Evolutionary conservation across 352 stramenopile genomes (phyloP), one percentile per base, ranked within the genome.

Genomic region (Globisporangium cystogenes): DNA sequence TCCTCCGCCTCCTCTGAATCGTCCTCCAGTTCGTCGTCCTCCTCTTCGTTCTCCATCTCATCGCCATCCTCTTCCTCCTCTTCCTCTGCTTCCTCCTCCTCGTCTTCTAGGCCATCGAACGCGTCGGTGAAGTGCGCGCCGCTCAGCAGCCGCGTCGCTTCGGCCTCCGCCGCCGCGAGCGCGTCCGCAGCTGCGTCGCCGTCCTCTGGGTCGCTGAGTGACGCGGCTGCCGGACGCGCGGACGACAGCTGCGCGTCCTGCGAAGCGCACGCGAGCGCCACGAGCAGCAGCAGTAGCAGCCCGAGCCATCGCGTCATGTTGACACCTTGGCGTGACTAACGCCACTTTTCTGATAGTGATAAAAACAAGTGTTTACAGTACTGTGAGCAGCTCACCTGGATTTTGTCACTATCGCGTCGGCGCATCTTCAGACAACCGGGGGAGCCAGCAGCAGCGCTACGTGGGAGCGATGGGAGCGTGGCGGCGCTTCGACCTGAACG

Each of bases 401-500:
- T 39, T 11, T 39, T 39, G 18, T 41, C 55, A 58, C 37, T 29
- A 29, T 29, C 20, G 20, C 48, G 21, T 65, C 53, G 52, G 59
- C 26, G 33, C 12, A 39, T 3, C 33, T 36, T 36, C 31, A 12
- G 31, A 36, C n/a, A n/a, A n/a, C n/a, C 45, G 49, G 26, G n/a
- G 33, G 20, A 52, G 11, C 26, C 3, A 57, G 7, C 31, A 41
- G 14, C 12, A 44, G 24, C 20, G n/a, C 4, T n/a, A 53, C 12
- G 31, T 14, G 18, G 16, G 20, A 45, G 39, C n/a, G 4, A 82
- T 83, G 67, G 57, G 79, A 57, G 72, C 74, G 64, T 89, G 77
- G 81, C 75, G 82, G 64, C 77, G 76, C 59, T 95, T 93, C 63
- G 85, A 95, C 72, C 71, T 93, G 55, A 91, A 95, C 53, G 76